Conservation (phyloP, 2,329 filamentous ascomycete genomes). For the Fusarium sp. region DNA sequence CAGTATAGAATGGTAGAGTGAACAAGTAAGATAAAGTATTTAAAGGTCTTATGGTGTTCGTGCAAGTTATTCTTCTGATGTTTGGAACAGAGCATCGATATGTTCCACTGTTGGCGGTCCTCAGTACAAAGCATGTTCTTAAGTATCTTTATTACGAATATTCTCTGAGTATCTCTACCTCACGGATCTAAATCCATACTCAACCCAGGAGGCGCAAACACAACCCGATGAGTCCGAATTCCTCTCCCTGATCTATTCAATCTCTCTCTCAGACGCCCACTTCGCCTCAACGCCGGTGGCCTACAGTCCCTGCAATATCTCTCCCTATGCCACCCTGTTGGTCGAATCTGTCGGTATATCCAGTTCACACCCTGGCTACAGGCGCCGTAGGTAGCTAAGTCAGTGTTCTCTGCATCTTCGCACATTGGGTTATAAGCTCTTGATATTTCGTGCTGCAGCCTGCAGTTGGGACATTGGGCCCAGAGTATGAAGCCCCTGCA, state of each 20-base stretch:
- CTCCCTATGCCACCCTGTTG: conserved; percentile 8
- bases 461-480: conserved; percentile 27
- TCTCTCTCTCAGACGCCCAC: conserved; percentile 1
- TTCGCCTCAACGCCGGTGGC: background rate
- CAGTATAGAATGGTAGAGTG: no score
- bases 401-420: conserved; percentile 8
- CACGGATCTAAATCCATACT: background rate
- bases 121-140: no score
- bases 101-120: no score
- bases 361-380: conserved; percentile 6
- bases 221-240: background rate
- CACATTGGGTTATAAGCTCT: conserved; percentile 29
- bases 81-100: no score
- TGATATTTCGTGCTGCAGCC: conserved; percentile 17
- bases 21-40: no score
- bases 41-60: no score
- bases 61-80: no score
- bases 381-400: conserved; percentile 7
- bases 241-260: background rate
- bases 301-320: conserved; percentile 29
- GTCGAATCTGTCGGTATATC: conserved; percentile 5
- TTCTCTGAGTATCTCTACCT: no score
- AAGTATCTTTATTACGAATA: no score
- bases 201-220: background rate
- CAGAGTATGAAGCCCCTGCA: conserved; percentile 25